Conservation (phyloP, 345 rosid species). For the Eucalyptus paniculata region DNA sequence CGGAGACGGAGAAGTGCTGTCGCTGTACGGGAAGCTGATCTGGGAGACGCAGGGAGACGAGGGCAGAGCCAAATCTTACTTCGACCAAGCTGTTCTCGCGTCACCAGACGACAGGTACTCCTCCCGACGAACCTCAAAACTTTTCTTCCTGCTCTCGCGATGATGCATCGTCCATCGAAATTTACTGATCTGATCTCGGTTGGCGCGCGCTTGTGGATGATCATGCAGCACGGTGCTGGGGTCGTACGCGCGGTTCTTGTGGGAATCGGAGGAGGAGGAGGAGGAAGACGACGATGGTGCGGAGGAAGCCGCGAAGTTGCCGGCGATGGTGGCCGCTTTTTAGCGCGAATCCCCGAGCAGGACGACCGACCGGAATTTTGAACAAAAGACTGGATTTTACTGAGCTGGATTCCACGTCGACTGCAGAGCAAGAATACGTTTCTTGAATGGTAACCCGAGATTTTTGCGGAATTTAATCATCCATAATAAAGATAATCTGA, state of each 20-base stretch:
- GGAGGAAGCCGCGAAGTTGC: not conserved
- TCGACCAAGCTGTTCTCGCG: constrained; percentile 55
- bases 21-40: constrained; percentile 64
- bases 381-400: not conserved
- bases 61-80: constrained; percentile 53
- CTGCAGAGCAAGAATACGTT: not conserved
- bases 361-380: not conserved
- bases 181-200: not conserved
- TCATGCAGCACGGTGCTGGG: constrained; percentile 59
- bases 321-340: constrained; percentile 20
- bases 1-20: constrained; percentile 69
- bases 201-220: not conserved
- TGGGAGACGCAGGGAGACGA: constrained; percentile 59
- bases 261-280: constrained; percentile 70
- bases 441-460: not conserved
- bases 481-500: not conserved
- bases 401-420: not conserved
- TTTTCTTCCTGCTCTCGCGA: not conserved
- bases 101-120: constrained; percentile 67
- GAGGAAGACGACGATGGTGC: not conserved
- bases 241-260: constrained; percentile 79
- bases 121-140: not conserved
- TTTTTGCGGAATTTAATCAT: not conserved
- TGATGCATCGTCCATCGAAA: not conserved
- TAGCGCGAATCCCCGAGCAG: not conserved